These are phyloP conservation scores for Nelumbo lutea DNA, from an alignment of 164 flowering plant genomes.

Conservation along the genomic window DNA sequence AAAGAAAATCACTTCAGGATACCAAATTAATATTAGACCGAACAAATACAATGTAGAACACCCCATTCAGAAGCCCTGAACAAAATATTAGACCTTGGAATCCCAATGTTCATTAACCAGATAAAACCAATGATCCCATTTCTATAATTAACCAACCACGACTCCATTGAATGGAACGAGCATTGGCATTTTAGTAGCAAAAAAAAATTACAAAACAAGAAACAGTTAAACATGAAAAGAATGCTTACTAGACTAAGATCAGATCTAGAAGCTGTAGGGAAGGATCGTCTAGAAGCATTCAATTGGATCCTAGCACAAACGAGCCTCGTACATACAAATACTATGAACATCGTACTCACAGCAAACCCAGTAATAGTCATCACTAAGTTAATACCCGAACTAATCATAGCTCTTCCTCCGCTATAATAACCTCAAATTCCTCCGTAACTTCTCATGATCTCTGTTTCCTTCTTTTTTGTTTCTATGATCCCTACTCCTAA, in stretches of 20 bases:
- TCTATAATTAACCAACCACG: neutral
- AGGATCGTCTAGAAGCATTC: slow-evolving; percentile 60
- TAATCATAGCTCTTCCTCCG: slow-evolving; percentile 41
- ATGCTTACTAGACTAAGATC: slow-evolving; percentile 28
- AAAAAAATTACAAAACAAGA: neutral
- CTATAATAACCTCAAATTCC: neutral
- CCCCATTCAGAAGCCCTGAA: neutral
- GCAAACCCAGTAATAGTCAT: slow-evolving; percentile 95
- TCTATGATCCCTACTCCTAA: neutral
- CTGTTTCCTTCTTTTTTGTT: neutral
- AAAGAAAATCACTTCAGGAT: neutral
- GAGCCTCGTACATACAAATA: slow-evolving; percentile 85
- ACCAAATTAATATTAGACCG: neutral
- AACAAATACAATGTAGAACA: neutral
- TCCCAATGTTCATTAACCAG: neutral
- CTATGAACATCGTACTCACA: slow-evolving; percentile 86
- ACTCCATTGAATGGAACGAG: neutral
- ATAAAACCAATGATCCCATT: neutral
- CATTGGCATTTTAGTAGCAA: neutral
- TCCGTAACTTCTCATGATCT: neutral
- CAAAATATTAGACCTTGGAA: neutral
- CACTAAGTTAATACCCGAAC: slow-evolving; percentile 77
- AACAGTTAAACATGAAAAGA: neutral
- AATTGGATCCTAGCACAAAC: slow-evolving; percentile 81
- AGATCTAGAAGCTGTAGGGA: slow-evolving; percentile 43